These are phyloP conservation scores for Diaporthe ilicicola DNA, from an alignment of 2,329 filamentous ascomycete genomes.

Conservation along the genomic window DNA sequence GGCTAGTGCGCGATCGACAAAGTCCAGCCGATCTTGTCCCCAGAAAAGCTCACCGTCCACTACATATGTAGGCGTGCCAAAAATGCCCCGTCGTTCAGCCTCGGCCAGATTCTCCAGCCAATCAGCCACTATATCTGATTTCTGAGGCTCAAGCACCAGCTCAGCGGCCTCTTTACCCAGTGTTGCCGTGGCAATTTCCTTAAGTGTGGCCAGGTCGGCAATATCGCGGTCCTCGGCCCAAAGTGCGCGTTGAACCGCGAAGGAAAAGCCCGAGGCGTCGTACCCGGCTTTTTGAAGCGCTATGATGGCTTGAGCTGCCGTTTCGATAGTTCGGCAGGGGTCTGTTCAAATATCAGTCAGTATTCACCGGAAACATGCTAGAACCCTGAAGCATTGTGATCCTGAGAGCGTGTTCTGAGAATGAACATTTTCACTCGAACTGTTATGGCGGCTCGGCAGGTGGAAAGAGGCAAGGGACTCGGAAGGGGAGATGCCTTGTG, in stretches of 20 bases:
- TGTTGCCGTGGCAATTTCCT: background rate
- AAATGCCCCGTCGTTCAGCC: conserved; percentile 12
- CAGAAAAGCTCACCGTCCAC: conserved; percentile 26
- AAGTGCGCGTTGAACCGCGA: conserved; percentile 17
- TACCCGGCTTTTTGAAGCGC: conserved; percentile 9
- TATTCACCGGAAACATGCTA: too few relatives aligned
- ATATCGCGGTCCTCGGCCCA: conserved; percentile 24
- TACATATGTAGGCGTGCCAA: conserved; percentile 23
- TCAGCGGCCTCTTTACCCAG: background rate
- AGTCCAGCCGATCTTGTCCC: conserved; percentile 22
- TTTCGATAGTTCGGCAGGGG: conserved; percentile 19
- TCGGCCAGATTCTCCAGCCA: conserved; percentile 11
- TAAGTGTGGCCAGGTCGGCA: conserved; percentile 13
- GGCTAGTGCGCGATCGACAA: conserved; percentile 18
- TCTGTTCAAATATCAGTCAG: background rate
- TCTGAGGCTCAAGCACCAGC: background rate
- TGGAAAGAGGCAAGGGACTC: too few relatives aligned
- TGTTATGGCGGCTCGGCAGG: background rate
- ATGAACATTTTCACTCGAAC: too few relatives aligned
- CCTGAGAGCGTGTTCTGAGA: too few relatives aligned
- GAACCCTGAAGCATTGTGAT: too few relatives aligned
- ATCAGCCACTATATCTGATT: background rate
- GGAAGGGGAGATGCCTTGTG: background rate
- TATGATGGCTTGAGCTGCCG: conserved; percentile 19
- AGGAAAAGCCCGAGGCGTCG: conserved; percentile 6